Conservation (phyloP, 2,329 filamentous ascomycete genomes). For the Penicillium sp. region DNA sequence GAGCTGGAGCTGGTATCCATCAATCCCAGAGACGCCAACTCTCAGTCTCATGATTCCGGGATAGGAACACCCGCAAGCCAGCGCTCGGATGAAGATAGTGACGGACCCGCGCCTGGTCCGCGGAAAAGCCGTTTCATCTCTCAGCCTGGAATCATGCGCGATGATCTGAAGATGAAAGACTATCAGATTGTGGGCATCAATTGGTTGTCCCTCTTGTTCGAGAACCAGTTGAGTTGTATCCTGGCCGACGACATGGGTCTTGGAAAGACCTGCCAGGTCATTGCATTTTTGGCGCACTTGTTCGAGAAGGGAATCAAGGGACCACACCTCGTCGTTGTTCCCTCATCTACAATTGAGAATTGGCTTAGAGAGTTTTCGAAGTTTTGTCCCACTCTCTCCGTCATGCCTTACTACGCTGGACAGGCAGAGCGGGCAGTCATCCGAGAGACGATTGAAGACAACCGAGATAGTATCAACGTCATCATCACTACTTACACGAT, state of each 20-base stretch:
- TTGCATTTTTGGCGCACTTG: slow-evolving; percentile 78
- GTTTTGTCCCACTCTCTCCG: slow-evolving; percentile 69
- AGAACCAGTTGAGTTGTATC: slow-evolving; percentile 73
- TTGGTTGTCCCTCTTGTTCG: slow-evolving; percentile 80
- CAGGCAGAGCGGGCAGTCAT: slow-evolving; percentile 60
- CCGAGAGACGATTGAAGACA: slow-evolving; percentile 57
- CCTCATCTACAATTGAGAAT: slow-evolving; percentile 87
- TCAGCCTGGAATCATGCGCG: slow-evolving; percentile 70
- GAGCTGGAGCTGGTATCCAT: too few species aligned
- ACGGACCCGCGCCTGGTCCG: slow-evolving; percentile 32
- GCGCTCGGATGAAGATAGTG: slow-evolving; percentile 38
- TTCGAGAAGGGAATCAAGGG: slow-evolving; percentile 60
- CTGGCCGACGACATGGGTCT: slow-evolving; percentile 93
- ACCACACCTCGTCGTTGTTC: slow-evolving; percentile 78
- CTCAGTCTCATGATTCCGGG: slow-evolving; percentile 58
- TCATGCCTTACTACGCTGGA: slow-evolving; percentile 64
- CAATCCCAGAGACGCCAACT: too few species aligned
- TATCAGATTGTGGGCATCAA: slow-evolving; percentile 93
- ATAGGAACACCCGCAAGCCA: slow-evolving; percentile 55
- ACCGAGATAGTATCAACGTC: slow-evolving; percentile 57
- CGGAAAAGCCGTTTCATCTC: slow-evolving; percentile 40
- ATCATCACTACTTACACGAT: slow-evolving; percentile 66
- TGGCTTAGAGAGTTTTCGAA: slow-evolving; percentile 84
- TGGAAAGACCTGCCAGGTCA: slow-evolving; percentile 94
- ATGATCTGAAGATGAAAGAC: slow-evolving; percentile 71